Conservation (phyloP, 2,329 filamentous ascomycete genomes). For the Stachybotrys elegans region DNA sequence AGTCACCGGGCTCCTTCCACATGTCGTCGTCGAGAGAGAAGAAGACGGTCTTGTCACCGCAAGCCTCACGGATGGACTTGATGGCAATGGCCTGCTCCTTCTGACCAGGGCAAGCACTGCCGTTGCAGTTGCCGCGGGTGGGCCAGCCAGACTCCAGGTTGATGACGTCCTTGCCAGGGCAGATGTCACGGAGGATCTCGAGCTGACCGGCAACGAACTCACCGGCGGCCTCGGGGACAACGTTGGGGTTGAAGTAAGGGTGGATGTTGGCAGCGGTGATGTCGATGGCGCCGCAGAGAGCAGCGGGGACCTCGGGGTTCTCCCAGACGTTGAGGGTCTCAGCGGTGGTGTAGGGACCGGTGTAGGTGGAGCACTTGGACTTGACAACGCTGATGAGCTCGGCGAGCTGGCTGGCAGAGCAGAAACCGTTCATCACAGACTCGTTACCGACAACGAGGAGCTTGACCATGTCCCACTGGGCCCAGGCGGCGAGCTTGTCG, state of each 20-base stretch:
- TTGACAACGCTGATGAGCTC: constrained; percentile 66
- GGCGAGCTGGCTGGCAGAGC: constrained; percentile 58
- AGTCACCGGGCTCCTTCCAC: constrained; percentile 72
- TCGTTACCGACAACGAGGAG: constrained; percentile 90
- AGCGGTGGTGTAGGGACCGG: constrained; percentile 72
- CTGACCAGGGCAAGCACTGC: constrained; percentile 61
- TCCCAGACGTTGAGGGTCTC: constrained; percentile 80
- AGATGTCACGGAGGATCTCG: constrained; percentile 62
- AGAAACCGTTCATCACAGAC: constrained; percentile 71
- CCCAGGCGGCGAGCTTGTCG: constrained; percentile 65
- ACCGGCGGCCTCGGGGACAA: constrained; percentile 62
- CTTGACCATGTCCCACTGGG: constrained; percentile 68
- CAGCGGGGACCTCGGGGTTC: constrained; percentile 47
- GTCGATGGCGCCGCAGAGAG: constrained; percentile 71
- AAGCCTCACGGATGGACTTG: constrained; percentile 58
- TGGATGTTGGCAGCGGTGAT: constrained; percentile 83
- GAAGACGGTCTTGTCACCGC: constrained; percentile 68
- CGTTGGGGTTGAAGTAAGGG: constrained; percentile 82
- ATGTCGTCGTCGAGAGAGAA: constrained; percentile 76
- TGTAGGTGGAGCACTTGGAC: constrained; percentile 66
- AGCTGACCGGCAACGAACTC: constrained; percentile 72
- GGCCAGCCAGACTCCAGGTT: constrained; percentile 95
- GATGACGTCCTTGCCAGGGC: constrained; percentile 66
- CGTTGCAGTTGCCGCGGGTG: constrained; percentile 63
- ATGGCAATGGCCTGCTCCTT: constrained; percentile 69